Percentiles rank a stretch among this genome's conserved stretches.
Evolutionary conservation across 805 yeast species (phyloP).

Genomic region (Teunomyces gatunensis): DNA sequence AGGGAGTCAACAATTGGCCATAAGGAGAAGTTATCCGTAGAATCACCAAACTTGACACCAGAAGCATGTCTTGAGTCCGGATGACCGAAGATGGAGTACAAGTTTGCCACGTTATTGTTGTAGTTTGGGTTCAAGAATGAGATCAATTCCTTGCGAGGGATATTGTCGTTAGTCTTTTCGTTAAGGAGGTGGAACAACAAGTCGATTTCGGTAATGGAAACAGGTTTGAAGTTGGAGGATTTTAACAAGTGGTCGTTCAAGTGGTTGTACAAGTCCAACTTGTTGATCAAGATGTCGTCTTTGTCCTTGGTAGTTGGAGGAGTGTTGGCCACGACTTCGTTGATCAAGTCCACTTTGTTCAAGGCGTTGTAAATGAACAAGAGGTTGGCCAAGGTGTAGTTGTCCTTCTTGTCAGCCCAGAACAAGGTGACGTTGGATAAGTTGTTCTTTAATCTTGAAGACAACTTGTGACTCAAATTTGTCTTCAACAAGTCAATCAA

Average conservation of each 20-base stretch:
- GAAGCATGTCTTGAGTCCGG: conserved; percentile 37
- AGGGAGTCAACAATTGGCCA: conserved; percentile 64
- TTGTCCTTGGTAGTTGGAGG: conserved; percentile 43
- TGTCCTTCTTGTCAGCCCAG: conserved; percentile 22
- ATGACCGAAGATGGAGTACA: conserved; percentile 39
- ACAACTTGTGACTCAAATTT: conserved; percentile 42
- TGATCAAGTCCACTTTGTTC: conserved; percentile 41
- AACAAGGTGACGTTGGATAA: conserved; percentile 34
- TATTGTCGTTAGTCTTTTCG: conserved; percentile 33
- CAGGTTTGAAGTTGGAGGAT: conserved; percentile 42
- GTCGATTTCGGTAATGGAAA: conserved; percentile 39
- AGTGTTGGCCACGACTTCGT: conserved; percentile 45
- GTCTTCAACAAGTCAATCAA: conserved; percentile 31
- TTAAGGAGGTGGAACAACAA: conserved; percentile 41
- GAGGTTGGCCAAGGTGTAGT: conserved; percentile 38
- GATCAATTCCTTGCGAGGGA: conserved; percentile 41
- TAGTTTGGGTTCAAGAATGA: conserved; percentile 58
- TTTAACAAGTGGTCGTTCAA: conserved; percentile 44
- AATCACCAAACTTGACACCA: conserved; percentile 10
- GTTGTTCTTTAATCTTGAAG: conserved; percentile 34
- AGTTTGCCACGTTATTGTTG: conserved; percentile 33
- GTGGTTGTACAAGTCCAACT: conserved; percentile 38
- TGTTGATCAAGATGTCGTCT: conserved; percentile 40
- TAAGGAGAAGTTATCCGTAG: conserved; percentile 40
- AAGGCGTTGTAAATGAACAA: conserved; percentile 40